Conservation (phyloP, 305 asterid species). For the Fraxinus albicans region DNA sequence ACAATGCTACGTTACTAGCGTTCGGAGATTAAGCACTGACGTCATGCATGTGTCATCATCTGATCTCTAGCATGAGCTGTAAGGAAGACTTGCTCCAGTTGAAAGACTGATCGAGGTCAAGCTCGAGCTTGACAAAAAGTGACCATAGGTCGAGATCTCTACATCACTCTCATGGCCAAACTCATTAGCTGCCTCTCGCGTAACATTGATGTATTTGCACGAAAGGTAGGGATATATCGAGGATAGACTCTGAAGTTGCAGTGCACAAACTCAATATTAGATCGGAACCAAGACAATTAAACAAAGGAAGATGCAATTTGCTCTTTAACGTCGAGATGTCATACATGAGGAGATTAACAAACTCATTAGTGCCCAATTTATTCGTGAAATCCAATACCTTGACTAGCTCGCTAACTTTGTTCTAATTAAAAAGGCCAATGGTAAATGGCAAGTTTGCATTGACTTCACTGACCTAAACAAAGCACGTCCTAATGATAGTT, state of each 20-base stretch:
- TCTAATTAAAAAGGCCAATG: background rate
- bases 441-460: background rate
- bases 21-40: background rate
- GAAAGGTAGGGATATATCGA: background rate
- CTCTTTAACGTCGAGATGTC: background rate
- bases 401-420: background rate
- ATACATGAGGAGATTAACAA: background rate
- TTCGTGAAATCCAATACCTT: background rate
- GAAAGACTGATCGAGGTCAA: background rate
- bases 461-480: background rate
- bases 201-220: background rate
- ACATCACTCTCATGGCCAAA: background rate
- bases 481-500: background rate
- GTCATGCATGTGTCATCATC: background rate
- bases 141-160: background rate
- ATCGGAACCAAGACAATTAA: background rate
- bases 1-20: background rate
- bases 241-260: background rate
- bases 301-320: background rate
- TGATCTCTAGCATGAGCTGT: background rate
- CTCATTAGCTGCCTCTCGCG: background rate
- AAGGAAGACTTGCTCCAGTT: background rate
- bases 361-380: too few relatives aligned
- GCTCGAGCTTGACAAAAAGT: background rate
- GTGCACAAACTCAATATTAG: background rate